Evolutionary conservation across 1,284 basidiomycete genomes (phyloP), one percentile per base, ranked within the genome.

Genomic region (Ustilago curta): DNA sequence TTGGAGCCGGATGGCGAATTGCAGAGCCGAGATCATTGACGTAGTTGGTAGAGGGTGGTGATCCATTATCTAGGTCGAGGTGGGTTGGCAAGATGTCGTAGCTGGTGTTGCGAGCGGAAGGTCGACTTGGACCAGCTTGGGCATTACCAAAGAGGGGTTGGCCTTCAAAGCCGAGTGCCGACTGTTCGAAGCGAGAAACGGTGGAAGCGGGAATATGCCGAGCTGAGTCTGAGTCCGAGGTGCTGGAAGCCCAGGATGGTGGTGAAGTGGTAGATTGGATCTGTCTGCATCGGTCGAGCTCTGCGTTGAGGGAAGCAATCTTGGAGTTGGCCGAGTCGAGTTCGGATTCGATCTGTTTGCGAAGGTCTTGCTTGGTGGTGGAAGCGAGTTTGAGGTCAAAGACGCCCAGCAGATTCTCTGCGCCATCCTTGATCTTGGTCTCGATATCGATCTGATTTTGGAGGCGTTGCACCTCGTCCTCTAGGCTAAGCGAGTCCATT

Each of bases 371-470:
- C 90, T 93, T 80, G 42, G 78, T 65, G 12, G 56, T 44, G 21
- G 67, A 64, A 21, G 68, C 66, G 21, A 67, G 55, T 39, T 67
- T 70, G 39, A 59, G 57, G 39, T 77, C 85, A 29, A 88, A 87
- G 85, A 91, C 89, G 68, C 89, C 89, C 49, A 95, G 86, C 57
- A 95, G 87, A 69, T 91, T 92, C 86, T 93, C 92, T 1, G 93
- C 93, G 18, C 93, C 93, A 84, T 93, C 92, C 82, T 90, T 92
- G 78, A 94, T 93, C 63, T 91, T 89, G 68, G 89, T 90, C 85
- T 93, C 91, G 65, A 91, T 87, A 70, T 89, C 88, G 42, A 93
- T 88, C 83, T 90, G 89, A 66, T 87, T 88, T 49, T 88, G 89
- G 37, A 94, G 87, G n/a, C 88, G 86, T 48, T 90, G 89, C 51